Evolutionary conservation across 2,329 filamentous ascomycete species (phyloP).

Genomic region (Gnomoniopsis smithogilvyi): DNA sequence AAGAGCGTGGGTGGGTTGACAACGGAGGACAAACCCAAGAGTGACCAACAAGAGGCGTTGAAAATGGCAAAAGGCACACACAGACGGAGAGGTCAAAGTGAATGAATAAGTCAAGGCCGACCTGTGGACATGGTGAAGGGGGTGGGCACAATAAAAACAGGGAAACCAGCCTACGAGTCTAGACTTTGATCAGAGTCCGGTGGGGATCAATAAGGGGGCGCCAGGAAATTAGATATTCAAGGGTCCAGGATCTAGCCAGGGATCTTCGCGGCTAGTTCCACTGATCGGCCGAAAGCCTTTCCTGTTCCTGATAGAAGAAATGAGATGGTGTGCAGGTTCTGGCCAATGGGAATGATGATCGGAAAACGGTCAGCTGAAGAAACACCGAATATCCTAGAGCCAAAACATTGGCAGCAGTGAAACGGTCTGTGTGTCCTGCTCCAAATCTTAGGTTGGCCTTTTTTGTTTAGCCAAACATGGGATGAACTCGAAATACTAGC

Average conservation of each 20-base stretch:
- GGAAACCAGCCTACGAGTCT: constrained; percentile 1
- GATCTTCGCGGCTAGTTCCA: not conserved
- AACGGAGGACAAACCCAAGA: constrained; percentile 2
- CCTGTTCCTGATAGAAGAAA: constrained; percentile 9
- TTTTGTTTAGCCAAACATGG: not conserved
- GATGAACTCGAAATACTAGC: not conserved
- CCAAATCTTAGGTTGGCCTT: not conserved
- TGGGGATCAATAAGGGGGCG: not conserved
- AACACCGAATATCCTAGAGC: not conserved
- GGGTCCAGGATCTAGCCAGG: not conserved
- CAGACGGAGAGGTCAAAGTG: constrained; percentile 19
- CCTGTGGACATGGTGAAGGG: not conserved
- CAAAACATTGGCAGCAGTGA: not conserved
- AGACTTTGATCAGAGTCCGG: not conserved
- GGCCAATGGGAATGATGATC: not conserved
- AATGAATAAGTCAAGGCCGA: constrained; percentile 4
- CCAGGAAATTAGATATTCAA: not conserved
- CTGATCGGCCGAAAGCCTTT: not conserved
- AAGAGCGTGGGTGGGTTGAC: constrained; percentile 9
- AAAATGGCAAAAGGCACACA: constrained; percentile 5
- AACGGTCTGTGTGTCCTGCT: not conserved
- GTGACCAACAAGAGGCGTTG: not conserved
- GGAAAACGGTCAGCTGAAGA: not conserved
- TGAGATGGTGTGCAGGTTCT: not conserved
- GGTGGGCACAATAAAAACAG: constrained; percentile 9